Evolutionary conservation across 495 filamentous ascomycete species (phyloP).

Genomic region (Neurospora cerealis): DNA sequence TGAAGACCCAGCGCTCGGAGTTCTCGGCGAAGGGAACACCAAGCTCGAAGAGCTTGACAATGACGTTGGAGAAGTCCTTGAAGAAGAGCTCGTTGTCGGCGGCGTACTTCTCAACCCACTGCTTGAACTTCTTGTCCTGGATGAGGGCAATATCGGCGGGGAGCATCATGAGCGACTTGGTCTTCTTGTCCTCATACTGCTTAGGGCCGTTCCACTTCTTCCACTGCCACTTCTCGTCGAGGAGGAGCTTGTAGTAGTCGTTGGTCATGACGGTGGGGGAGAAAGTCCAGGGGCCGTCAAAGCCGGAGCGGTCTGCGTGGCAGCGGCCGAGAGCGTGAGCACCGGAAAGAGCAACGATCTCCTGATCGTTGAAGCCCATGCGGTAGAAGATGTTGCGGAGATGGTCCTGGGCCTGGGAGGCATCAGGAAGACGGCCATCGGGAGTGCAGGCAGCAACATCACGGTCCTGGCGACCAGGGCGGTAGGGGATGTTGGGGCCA

Average conservation of each 20-base stretch:
- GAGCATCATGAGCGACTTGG: conserved; percentile 92
- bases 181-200: conserved; percentile 76
- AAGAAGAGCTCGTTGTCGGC: conserved; percentile 90
- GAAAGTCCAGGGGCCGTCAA: conserved; percentile 92
- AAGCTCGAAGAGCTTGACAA: conserved; percentile 80
- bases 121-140: conserved; percentile 80
- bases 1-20: conserved; percentile 63
- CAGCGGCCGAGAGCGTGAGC: conserved; percentile 91
- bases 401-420: conserved; percentile 66
- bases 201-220: conserved; percentile 90
- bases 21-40: conserved; percentile 77
- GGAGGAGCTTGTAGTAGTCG: conserved; percentile 80
- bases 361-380: conserved; percentile 96
- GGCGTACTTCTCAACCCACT: conserved; percentile 81
- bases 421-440: conserved; percentile 93
- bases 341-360: conserved; percentile 85
- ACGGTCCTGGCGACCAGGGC: conserved; percentile 76
- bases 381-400: conserved; percentile 88
- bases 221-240: conserved; percentile 86
- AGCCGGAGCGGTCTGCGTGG: conserved; percentile 83
- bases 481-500: conserved; percentile 79
- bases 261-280: conserved; percentile 90
- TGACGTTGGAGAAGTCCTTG: conserved; percentile 75
- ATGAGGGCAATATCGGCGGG: conserved; percentile 82
- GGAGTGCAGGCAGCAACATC: conserved; percentile 84